Evolutionary conservation across 148 eudicot species (phyloP), one percentile per base, ranked within the genome.

Genomic region (Rhododendron simsii): DNA sequence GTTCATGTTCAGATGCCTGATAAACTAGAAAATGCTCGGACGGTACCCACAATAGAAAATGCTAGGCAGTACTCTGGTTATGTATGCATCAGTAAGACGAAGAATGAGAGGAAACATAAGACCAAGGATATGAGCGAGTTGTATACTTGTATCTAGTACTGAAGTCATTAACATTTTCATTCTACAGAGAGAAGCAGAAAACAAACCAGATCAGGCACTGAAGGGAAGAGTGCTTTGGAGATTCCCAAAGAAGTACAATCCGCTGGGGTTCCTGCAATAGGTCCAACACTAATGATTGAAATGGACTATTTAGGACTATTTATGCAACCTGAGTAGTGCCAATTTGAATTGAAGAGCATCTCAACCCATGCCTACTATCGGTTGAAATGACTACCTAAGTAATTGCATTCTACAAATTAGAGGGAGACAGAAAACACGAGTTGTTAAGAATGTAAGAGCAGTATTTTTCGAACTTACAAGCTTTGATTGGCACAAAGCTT

Each of bases 171-270:
- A 55, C 37, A 83, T 41, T 85, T 74, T 57, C 65, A 65, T 21
- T 77, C n/a, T 83, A 75, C 37, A 50, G 45, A 78, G 48, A n/a
- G 26, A 81, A 82, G 83, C 50, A 3, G 87, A 35, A 55, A 48
- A 57, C 13, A n/a, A 91, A 95, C 98, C 98, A 96, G 91, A 89
- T 95, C 99, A 86, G 99, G 98, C 41, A 83, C 33, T 41, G 90
- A 88, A 83, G 98, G 92, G 91, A 96, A 96, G 65, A 96, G 90
- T 79, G 92, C 89, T 86, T 87, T 88, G 33, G 98, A 95, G 83
- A 94, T 81, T 81, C 99, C 99, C 87, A 96, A 86, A 67, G 99
- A 95, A 87, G 98, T 86, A 88, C 99, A 96, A 84, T 96, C 99
- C 28, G 99, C 98, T 11, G 99, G 99, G 80, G 98, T 94, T 87